A percentile compares a stretch with the other conserved stretches of the same genome.
Conservation (phyloP, 1,284 basidiomycete genomes). For the Malassezia sympodialis region DNA sequence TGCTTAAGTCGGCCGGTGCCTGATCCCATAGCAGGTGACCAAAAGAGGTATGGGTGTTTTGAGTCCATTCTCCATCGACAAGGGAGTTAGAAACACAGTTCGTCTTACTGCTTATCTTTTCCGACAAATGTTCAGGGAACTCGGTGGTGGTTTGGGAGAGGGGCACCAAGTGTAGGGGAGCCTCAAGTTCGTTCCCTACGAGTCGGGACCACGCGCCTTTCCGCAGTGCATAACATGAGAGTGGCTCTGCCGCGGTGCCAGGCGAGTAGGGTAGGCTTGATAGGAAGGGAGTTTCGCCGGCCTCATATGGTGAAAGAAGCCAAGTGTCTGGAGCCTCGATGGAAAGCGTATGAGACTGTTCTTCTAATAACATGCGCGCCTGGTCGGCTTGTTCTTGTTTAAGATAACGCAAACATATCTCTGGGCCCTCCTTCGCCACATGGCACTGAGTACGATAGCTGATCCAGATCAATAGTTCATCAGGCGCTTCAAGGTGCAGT, state of each 20-base stretch:
- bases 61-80: background rate
- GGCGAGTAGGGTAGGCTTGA: background rate
- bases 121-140: background rate
- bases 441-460: slow-evolving; percentile 4
- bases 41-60: background rate
- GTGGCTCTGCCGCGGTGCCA: background rate
- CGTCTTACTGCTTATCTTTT: background rate
- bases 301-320: background rate
- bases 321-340: background rate
- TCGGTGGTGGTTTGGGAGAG: background rate
- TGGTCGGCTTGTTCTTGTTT: background rate
- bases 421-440: background rate
- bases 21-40: slow-evolving; percentile 9
- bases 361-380: slow-evolving; percentile 1
- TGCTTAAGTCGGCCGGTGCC: background rate
- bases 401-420: background rate
- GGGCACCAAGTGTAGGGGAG: background rate
- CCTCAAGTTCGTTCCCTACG: background rate
- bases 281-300: background rate
- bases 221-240: background rate
- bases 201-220: background rate
- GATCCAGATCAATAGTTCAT: background rate
- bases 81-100: background rate
- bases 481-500: background rate
- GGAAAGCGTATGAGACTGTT: background rate